phyloP scores from a whole-genome alignment of 352 stramenopile species.

The Phytophthora macrochlamydospora region DNA sequence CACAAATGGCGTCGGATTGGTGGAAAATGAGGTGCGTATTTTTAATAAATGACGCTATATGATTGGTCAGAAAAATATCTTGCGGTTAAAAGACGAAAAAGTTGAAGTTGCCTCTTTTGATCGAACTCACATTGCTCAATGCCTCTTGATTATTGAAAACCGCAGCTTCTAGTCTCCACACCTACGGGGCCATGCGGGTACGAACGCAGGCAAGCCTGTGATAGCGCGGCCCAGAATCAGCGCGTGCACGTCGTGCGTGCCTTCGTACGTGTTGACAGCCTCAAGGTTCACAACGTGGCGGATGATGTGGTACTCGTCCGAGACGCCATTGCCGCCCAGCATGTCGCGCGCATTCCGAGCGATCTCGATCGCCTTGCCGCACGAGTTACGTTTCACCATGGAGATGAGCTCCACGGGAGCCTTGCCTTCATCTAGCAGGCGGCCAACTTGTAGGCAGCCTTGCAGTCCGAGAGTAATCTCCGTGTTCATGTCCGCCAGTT shows the following conservation, averaged over 20 bases:
- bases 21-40: not conserved
- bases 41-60: not conserved
- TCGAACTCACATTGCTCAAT: not conserved
- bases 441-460: constrained; percentile 59
- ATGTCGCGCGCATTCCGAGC: constrained; percentile 94
- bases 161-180: constrained; percentile 97
- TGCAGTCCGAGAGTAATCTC: constrained; percentile 96
- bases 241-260: constrained; percentile 98
- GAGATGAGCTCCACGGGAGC: constrained; percentile 37
- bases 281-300: constrained; percentile 98
- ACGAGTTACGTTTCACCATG: constrained; percentile 57
- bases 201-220: constrained; percentile 95
- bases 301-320: constrained; percentile 99
- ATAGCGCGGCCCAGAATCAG: constrained; percentile 98
- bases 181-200: constrained; percentile 83
- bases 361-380: constrained; percentile 82
- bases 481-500: constrained; percentile 97
- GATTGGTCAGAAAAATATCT: too few species aligned
- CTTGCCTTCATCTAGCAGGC: constrained; percentile 35
- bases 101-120: too few species aligned
- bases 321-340: constrained; percentile 98
- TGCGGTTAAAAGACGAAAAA: too few species aligned
- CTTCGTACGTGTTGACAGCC: constrained; percentile 99
- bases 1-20: constrained; percentile 1
- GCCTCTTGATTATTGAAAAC: not conserved